Conservation (phyloP, 257 asterid genomes). For the Ballota nigra region DNA sequence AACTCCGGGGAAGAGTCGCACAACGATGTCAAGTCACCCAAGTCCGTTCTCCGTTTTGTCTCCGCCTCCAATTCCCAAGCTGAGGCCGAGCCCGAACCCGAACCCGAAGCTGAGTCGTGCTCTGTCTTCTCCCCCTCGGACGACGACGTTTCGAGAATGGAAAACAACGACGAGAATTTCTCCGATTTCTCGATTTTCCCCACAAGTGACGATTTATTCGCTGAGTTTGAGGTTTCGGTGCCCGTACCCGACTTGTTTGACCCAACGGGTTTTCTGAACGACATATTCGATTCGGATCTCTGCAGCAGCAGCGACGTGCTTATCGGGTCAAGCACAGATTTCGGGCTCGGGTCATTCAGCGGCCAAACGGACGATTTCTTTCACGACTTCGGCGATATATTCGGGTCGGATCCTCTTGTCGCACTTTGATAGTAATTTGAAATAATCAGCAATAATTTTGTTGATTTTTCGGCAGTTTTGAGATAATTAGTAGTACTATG, state of each 20-base stretch:
- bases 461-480: slow-evolving; percentile 38
- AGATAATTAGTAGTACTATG: slow-evolving; percentile 1
- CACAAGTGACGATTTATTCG: slow-evolving; percentile 37
- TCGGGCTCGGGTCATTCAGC: slow-evolving; percentile 39
- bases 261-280: slow-evolving; percentile 35
- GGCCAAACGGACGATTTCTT: slow-evolving; percentile 58
- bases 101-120: slow-evolving; percentile 45
- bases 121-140: slow-evolving; percentile 19
- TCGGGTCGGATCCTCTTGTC: slow-evolving; percentile 82
- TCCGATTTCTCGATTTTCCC: slow-evolving; percentile 46
- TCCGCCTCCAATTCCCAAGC: slow-evolving; percentile 43
- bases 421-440: slow-evolving; percentile 22
- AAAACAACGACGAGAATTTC: slow-evolving; percentile 27
- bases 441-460: slow-evolving; percentile 29
- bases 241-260: slow-evolving; percentile 52
- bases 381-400: slow-evolving; percentile 70
- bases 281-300: slow-evolving; percentile 36
- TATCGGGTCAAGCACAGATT: slow-evolving; percentile 44
- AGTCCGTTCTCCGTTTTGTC: slow-evolving; percentile 60
- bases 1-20: slow-evolving; percentile 75
- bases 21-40: slow-evolving; percentile 59
- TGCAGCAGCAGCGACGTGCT: slow-evolving; percentile 28
- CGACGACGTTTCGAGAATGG: slow-evolving; percentile 23
- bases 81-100: slow-evolving; percentile 32
- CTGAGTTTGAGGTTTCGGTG: slow-evolving; percentile 45